Evolutionary conservation across 2,329 filamentous ascomycete species (phyloP).

Genomic region (Fusarium protoensiforme): DNA sequence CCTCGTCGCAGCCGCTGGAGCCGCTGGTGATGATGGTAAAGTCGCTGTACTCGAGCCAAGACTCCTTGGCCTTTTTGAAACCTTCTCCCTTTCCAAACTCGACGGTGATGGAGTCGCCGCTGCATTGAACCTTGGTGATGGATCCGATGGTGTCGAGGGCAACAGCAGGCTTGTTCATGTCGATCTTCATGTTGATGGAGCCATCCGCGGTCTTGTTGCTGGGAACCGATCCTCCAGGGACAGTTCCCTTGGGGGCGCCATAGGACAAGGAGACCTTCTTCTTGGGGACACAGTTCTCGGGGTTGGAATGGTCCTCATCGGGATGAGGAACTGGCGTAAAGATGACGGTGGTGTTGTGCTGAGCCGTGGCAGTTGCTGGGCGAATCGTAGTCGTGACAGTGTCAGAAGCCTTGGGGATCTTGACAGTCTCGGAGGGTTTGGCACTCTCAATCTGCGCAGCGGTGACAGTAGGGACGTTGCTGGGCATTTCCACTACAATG

Average conservation of each 20-base stretch:
- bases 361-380: not conserved
- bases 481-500: slow-evolving; percentile 8
- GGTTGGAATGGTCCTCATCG: slow-evolving; percentile 8
- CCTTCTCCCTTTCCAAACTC: slow-evolving; percentile 13
- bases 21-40: slow-evolving; percentile 57
- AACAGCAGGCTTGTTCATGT: slow-evolving; percentile 31
- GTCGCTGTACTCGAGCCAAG: slow-evolving; percentile 20
- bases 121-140: slow-evolving; percentile 21
- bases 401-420: not conserved
- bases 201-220: not conserved
- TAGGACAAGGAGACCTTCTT: slow-evolving; percentile 25
- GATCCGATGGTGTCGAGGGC: slow-evolving; percentile 27
- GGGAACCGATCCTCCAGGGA: not conserved
- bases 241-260: not conserved
- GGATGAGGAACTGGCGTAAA: slow-evolving; percentile 19
- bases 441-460: not conserved
- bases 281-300: slow-evolving; percentile 18
- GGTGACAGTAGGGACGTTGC: not conserved
- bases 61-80: slow-evolving; percentile 18
- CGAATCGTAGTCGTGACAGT: not conserved
- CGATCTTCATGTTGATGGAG: slow-evolving; percentile 23
- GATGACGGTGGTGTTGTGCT: slow-evolving; percentile 10
- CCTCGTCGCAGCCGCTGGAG: slow-evolving; percentile 53
- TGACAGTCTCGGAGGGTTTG: not conserved
- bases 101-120: slow-evolving; percentile 9